These are phyloP conservation scores for Penicillium sp. DNA, from an alignment of 2,329 filamentous ascomycete species.

Conservation along the genomic window DNA sequence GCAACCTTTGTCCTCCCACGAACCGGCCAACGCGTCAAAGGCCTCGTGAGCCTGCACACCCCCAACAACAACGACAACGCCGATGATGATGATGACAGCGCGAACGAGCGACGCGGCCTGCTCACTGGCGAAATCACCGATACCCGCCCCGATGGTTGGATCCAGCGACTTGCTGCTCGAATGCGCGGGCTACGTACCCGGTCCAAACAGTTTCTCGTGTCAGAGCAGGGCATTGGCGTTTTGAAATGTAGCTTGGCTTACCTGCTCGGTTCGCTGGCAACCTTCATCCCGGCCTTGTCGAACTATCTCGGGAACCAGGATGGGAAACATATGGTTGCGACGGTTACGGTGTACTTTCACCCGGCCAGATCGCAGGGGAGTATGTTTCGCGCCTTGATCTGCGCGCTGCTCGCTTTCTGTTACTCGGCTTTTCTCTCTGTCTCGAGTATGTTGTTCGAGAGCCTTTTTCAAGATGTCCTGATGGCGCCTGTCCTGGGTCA, in stretches of 20 bases:
- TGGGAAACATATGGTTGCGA: slow-evolving; percentile 92
- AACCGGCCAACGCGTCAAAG: slow-evolving; percentile 82
- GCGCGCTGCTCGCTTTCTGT: slow-evolving; percentile 75
- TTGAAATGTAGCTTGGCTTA: slow-evolving; percentile 93
- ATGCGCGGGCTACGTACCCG: slow-evolving; percentile 41
- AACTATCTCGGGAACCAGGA: slow-evolving; percentile 78
- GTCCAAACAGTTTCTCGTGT: slow-evolving; percentile 66
- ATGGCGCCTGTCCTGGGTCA: slow-evolving; percentile 74
- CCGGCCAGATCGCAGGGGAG: slow-evolving; percentile 83
- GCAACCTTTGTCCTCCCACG: slow-evolving; percentile 84
- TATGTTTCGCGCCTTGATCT: slow-evolving; percentile 82
- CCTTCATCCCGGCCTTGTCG: slow-evolving; percentile 76
- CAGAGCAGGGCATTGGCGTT: slow-evolving; percentile 76
- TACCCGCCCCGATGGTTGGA: slow-evolving; percentile 15
- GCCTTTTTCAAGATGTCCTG: slow-evolving; percentile 72
- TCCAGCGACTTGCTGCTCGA: slow-evolving; percentile 29
- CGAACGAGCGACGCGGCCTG: slow-evolving; percentile 41
- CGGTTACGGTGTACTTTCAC: slow-evolving; percentile 93
- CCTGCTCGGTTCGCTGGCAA: slow-evolving; percentile 81
- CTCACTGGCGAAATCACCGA: slow-evolving; percentile 32
- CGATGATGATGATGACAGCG: slow-evolving; percentile 14
- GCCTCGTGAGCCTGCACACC: slow-evolving; percentile 75
- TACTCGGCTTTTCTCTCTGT: slow-evolving; percentile 79
- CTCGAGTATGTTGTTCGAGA: slow-evolving; percentile 85
- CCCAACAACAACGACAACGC: slow-evolving; percentile 40